These are phyloP conservation scores for Metschnikowia borealis DNA, from an alignment of 805 yeast species.

Conservation along the genomic window DNA sequence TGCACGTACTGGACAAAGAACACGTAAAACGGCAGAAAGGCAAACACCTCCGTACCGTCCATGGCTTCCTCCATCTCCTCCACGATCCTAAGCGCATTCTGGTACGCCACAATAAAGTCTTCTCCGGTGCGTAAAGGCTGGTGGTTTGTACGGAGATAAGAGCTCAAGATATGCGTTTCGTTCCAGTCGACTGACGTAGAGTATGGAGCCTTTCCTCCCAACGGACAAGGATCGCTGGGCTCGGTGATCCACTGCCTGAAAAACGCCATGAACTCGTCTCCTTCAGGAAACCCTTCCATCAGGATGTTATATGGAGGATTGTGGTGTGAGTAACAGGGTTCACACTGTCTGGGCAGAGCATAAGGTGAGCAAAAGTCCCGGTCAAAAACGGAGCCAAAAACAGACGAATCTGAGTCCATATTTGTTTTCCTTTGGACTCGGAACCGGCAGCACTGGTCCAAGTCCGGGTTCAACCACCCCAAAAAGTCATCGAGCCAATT, in stretches of 20 bases:
- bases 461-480: slow-evolving; percentile 79
- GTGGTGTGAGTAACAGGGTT: slow-evolving; percentile 62
- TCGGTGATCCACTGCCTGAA: slow-evolving; percentile 81
- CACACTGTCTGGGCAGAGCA: slow-evolving; percentile 68
- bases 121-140: slow-evolving; percentile 72
- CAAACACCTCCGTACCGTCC: slow-evolving; percentile 56
- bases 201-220: slow-evolving; percentile 95
- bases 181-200: slow-evolving; percentile 43
- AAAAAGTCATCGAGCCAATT: slow-evolving; percentile 93
- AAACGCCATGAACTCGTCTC: slow-evolving; percentile 62
- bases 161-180: slow-evolving; percentile 42
- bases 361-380: slow-evolving; percentile 60
- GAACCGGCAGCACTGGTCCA: slow-evolving; percentile 81
- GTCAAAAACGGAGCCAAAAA: not conserved
- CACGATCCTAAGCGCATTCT: slow-evolving; percentile 64
- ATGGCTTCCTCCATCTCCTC: slow-evolving; percentile 44
- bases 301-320: slow-evolving; percentile 60
- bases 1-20: slow-evolving; percentile 85
- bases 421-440: slow-evolving; percentile 33
- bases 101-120: slow-evolving; percentile 80
- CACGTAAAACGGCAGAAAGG: slow-evolving; percentile 90
- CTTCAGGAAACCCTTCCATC: slow-evolving; percentile 82
- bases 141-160: slow-evolving; percentile 79
- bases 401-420: not conserved
- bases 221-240: slow-evolving; percentile 84